These are phyloP conservation scores for Plasmodium sp. DNA, from an alignment of 169 alveolate species.

Conservation along the genomic window DNA sequence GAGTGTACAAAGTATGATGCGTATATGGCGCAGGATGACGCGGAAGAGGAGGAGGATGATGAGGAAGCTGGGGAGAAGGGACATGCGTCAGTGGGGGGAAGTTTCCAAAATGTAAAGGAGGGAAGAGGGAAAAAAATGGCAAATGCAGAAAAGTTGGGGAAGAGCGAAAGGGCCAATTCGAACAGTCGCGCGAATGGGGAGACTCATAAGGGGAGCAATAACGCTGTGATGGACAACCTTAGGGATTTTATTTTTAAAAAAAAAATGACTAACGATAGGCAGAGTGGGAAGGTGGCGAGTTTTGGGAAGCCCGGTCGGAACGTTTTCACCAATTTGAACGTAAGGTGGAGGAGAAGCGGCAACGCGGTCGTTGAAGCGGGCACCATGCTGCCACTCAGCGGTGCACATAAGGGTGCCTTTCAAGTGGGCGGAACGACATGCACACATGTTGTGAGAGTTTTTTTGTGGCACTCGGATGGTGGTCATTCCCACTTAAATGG, in stretches of 20 bases:
- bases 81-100: not conserved
- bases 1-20: constrained; percentile 52
- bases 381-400: not conserved
- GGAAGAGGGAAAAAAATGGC: not conserved
- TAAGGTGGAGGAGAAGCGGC: not conserved
- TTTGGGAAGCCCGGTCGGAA: not conserved
- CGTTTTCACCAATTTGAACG: constrained; percentile 30
- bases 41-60: constrained; percentile 27
- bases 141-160: not conserved
- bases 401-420: not conserved
- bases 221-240: constrained; percentile 5
- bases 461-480: not conserved
- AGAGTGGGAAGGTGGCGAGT: not conserved
- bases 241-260: constrained; percentile 20
- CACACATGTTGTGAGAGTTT: not conserved
- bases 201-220: not conserved
- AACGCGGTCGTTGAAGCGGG: not conserved
- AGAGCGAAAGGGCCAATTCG: not conserved
- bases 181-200: not conserved
- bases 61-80: constrained; percentile 43
- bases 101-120: not conserved
- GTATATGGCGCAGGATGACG: constrained; percentile 19
- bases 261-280: not conserved
- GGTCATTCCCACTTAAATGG: no score
- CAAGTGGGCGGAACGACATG: not conserved